Base-by-base conservation (phyloP, 208 protist species). In the Trypanosoma avium region DNA sequence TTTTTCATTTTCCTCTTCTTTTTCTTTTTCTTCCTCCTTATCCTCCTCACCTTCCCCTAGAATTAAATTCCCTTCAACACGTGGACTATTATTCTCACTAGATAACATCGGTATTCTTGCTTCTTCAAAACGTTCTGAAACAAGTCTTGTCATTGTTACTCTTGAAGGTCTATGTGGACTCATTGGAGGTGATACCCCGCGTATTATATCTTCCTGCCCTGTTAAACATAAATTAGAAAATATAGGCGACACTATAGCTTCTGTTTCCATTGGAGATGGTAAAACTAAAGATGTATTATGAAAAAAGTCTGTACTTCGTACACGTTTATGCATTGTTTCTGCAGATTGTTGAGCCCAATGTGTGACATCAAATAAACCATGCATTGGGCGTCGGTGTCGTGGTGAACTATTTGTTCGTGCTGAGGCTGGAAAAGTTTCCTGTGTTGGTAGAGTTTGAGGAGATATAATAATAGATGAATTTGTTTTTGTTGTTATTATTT, bases 321-420 rank as follows among this genome's bases (percentile, higher is more conserved):
- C 58, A 43, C 66, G 55, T 15, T 13, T 48, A 24, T 71, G 66
- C 0, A 57, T 22, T 2, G 56, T 71, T 4, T 58, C 58, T 4
- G 55, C 36, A 19, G 56, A 71, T 21, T 71, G 66, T 19, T 71
- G 42, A 17, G 66, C 66, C 66, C 66, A 71, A 30, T 45, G 27
- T 15, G 55, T 65, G 30, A 71, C 55, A 40, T 71, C 56, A 47
- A 71, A 71, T 15, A 19, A 64, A 4, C 17, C 33, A 24, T 46
- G 36, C 33, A 12, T 26, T 29, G 53, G 19, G 8, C 32, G 60
- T 4, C 17, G n/a, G n/a, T n/a, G n/a, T n/a, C n/a, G n/a, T n/a
- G n/a, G n/a, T n/a, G n/a, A n/a, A n/a, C n/a, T n/a, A n/a, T n/a
- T n/a, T n/a, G n/a, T n/a, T n/a, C n/a, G n/a, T n/a, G n/a, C n/a